These are phyloP conservation scores for Centrapalus pauciflorus DNA, from an alignment of 129 eudicot genomes.

Conservation along the genomic window DNA sequence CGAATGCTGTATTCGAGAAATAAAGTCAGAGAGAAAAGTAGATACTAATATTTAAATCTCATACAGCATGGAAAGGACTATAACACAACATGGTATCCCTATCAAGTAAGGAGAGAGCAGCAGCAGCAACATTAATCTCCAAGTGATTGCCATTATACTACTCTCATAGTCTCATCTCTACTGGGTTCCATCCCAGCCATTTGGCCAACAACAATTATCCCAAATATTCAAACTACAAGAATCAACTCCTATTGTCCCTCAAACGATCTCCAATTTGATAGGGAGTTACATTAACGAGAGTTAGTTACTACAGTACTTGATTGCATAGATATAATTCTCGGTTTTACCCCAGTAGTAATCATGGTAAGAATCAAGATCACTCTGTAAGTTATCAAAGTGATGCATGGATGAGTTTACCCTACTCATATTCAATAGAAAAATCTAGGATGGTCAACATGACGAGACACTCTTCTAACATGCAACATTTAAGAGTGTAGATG, in stretches of 20 bases:
- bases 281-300: neutral
- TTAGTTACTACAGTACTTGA: too few relatives aligned
- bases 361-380: too few relatives aligned
- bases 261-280: neutral
- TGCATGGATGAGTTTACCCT: neutral
- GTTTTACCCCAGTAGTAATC: neutral
- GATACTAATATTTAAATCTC: neutral
- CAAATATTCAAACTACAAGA: neutral
- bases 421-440: neutral
- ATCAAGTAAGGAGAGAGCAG: neutral
- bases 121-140: neutral
- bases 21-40: neutral
- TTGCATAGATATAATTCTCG: neutral
- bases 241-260: neutral
- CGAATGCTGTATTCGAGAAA: conserved; percentile 52
- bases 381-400: neutral
- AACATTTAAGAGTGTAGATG: neutral
- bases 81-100: neutral
- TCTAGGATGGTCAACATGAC: neutral
- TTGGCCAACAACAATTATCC: neutral
- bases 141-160: neutral
- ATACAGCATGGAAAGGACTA: conserved; percentile 11
- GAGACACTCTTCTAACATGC: neutral
- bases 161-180: neutral
- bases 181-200: neutral